phyloP scores from a whole-genome alignment of 805 yeast species.

The Cyberlindnera xylosilytica region DNA sequence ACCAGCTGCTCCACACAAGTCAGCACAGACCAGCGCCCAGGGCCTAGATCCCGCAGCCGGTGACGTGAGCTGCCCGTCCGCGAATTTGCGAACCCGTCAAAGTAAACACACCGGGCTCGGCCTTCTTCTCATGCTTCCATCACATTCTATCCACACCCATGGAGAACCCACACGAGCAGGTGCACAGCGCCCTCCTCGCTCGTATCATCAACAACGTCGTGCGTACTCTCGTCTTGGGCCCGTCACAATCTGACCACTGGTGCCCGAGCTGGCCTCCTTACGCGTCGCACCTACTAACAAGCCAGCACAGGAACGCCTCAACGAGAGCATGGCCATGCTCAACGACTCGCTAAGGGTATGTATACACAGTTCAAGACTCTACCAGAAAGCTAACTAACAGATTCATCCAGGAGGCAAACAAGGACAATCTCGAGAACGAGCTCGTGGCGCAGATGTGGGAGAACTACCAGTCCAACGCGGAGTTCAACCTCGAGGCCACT shows the following conservation, averaged over 20 bases:
- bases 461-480: slow-evolving; percentile 65
- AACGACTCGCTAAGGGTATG: slow-evolving; percentile 54
- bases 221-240: no score
- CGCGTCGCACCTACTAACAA: slow-evolving; percentile 4
- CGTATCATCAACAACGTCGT: slow-evolving; percentile 77
- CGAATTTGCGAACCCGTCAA: no score
- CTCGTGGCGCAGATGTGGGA: slow-evolving; percentile 77
- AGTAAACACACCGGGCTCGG: no score
- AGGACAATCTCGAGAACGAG: slow-evolving; percentile 66
- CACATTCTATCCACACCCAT: no score
- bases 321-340: slow-evolving; percentile 63
- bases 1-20: no score
- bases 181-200: slow-evolving; percentile 69
- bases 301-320: slow-evolving; percentile 57
- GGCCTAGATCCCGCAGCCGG: no score
- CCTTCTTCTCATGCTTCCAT: no score
- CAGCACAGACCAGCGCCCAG: no score
- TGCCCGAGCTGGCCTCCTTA: no score
- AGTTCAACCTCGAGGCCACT: slow-evolving; percentile 65
- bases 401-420: slow-evolving; percentile 44
- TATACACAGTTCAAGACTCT: neutral
- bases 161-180: slow-evolving; percentile 88
- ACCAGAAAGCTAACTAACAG: neutral
- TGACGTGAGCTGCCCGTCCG: no score
- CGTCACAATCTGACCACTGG: no score